phyloP scores from a whole-genome alignment of 495 filamentous ascomycete species.

The Cenococcum geophilum region DNA sequence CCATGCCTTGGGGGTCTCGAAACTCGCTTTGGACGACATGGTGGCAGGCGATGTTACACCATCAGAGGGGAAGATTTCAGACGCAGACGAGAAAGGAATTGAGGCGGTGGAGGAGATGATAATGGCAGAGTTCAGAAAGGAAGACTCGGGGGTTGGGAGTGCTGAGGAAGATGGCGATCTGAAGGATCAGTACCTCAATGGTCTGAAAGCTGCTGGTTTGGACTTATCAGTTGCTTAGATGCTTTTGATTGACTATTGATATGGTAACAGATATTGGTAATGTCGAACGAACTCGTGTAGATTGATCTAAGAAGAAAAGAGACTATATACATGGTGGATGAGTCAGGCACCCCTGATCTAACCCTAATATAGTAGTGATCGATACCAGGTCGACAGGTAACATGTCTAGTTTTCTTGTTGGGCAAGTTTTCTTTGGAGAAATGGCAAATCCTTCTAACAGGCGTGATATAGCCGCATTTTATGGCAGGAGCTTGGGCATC shows the following conservation, averaged over 20 bases:
- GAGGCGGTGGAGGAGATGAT: constrained; percentile 58
- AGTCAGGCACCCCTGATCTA: too few species aligned
- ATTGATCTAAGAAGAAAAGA: too few species aligned
- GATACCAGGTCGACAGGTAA: too few species aligned
- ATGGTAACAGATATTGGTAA: too few species aligned
- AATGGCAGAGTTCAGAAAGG: constrained; percentile 35
- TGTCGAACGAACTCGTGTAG: too few species aligned
- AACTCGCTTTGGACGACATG: constrained; percentile 82
- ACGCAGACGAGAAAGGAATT: constrained; percentile 8
- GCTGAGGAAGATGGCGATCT: constrained; percentile 29
- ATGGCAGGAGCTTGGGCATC: too few species aligned
- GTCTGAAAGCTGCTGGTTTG: constrained; percentile 36
- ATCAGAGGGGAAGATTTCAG: constrained; percentile 1
- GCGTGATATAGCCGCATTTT: too few species aligned
- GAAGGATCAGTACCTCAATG: constrained; percentile 36
- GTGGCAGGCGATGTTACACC: constrained; percentile 56
- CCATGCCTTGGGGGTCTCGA: constrained; percentile 78
- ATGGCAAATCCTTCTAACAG: too few species aligned
- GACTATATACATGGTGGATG: too few species aligned
- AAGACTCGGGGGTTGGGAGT: constrained; percentile 9
- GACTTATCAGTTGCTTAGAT: constrained; percentile 29
- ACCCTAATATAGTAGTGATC: too few species aligned
- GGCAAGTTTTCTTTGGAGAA: too few species aligned
- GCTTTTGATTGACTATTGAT: neutral
- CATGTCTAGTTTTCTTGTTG: too few species aligned